These are phyloP conservation scores for Wilhelminamyces savonicus DNA, from an alignment of 805 yeast species.

Conservation along the genomic window DNA sequence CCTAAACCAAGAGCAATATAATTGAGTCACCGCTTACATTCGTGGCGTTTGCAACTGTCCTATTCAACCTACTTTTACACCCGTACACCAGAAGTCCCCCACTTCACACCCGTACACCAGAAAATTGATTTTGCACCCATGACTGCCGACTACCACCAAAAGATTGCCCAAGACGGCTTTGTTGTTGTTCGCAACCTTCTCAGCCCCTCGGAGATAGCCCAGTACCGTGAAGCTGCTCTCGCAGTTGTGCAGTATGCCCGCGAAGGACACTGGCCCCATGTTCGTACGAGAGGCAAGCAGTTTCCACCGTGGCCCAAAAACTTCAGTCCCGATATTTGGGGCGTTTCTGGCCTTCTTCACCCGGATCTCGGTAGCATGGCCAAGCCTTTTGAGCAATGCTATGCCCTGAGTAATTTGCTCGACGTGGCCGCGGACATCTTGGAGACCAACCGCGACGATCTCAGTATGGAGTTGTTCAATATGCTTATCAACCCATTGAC, in stretches of 20 bases:
- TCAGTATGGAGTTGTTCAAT: constrained; percentile 45
- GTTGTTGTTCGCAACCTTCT: constrained; percentile 36
- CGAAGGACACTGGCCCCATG: constrained; percentile 43
- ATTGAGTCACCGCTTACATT: too few species aligned
- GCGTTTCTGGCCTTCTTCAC: constrained; percentile 41
- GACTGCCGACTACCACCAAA: constrained; percentile 31
- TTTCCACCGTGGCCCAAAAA: constrained; percentile 54
- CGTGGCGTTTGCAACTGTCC: too few species aligned
- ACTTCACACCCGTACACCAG: too few species aligned
- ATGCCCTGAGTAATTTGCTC: constrained; percentile 33
- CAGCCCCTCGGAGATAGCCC: constrained; percentile 31
- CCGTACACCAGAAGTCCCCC: too few species aligned
- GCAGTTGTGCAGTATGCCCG: constrained; percentile 35
- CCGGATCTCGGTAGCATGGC: constrained; percentile 37
- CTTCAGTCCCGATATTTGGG: constrained; percentile 49
- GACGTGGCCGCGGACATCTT: constrained; percentile 37
- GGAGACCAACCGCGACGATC: constrained; percentile 25
- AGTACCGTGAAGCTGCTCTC: constrained; percentile 31
- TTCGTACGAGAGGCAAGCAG: constrained; percentile 46
- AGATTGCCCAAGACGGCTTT: constrained; percentile 30
- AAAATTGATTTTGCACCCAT: too few species aligned
- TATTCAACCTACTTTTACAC: too few species aligned
- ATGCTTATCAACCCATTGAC: constrained; percentile 49
- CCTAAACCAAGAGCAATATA: too few species aligned
- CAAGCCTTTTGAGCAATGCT: constrained; percentile 33